Evolutionary conservation across 768 basidiomycete genomes (phyloP).

Genomic region (Tulasnella sp.): DNA sequence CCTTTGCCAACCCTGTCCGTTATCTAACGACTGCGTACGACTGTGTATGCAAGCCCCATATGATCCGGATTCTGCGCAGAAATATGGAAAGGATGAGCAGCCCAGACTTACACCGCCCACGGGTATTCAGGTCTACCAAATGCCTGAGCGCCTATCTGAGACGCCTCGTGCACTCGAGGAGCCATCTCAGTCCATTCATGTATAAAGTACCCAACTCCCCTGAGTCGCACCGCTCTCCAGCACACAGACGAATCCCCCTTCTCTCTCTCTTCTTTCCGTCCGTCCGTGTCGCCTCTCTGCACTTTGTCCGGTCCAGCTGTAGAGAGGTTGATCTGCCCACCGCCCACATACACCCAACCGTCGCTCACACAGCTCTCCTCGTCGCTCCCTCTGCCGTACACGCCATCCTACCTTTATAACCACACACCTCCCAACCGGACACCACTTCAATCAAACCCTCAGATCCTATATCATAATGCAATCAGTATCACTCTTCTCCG

Average conservation of each 20-base stretch:
- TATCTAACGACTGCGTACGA: no score
- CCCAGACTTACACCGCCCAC: neutral
- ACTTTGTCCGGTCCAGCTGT: neutral
- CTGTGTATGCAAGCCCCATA: no score
- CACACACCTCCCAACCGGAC: neutral
- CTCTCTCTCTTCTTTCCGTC: constrained; percentile 2
- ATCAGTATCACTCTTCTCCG: neutral
- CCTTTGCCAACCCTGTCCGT: no score
- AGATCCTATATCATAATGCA: neutral
- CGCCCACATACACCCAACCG: neutral
- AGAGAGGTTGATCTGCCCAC: no score
- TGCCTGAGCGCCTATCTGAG: neutral
- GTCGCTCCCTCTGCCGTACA: neutral
- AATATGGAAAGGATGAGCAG: no score
- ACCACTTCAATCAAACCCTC: neutral
- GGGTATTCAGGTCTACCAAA: neutral
- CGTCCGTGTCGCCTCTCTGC: constrained; percentile 3
- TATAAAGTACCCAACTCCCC: neutral
- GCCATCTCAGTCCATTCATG: neutral
- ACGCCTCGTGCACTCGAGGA: neutral
- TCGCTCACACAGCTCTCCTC: neutral
- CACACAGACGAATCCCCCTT: neutral
- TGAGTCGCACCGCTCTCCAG: neutral
- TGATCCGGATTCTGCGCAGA: no score
- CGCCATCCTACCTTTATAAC: neutral